Percentiles rank a stretch among this genome's conserved stretches.
phyloP scores from a whole-genome alignment of 805 yeast genomes.

The Pichia gijzeniarum region DNA sequence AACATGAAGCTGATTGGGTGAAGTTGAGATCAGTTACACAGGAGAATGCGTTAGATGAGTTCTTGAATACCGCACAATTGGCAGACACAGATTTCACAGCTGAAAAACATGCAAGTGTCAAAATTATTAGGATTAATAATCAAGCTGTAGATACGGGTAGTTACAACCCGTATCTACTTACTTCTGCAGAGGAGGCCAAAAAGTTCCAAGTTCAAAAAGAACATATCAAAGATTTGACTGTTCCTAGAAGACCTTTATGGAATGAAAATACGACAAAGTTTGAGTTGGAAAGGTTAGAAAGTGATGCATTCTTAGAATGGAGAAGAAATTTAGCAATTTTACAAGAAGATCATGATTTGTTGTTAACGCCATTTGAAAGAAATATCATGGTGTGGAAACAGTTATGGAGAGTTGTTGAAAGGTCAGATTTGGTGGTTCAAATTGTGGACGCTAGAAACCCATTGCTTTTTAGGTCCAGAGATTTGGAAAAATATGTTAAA shows the following conservation, averaged over 20 bases:
- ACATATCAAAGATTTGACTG: slow-evolving; percentile 63
- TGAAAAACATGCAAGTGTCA: slow-evolving; percentile 74
- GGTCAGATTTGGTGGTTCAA: slow-evolving; percentile 90
- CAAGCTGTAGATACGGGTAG: slow-evolving; percentile 60
- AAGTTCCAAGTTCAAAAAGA: slow-evolving; percentile 57
- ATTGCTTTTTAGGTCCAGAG: slow-evolving; percentile 78
- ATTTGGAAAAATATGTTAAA: slow-evolving; percentile 71
- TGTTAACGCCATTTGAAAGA: slow-evolving; percentile 94
- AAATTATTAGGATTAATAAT: slow-evolving; percentile 68
- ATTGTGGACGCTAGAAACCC: slow-evolving; percentile 98
- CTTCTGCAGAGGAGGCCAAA: slow-evolving; percentile 58
- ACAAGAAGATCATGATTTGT: slow-evolving; percentile 77
- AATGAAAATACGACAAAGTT: slow-evolving; percentile 57
- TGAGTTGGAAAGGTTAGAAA: slow-evolving; percentile 81
- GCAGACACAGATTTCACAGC: slow-evolving; percentile 97
- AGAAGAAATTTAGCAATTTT: slow-evolving; percentile 80
- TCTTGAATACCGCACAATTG: slow-evolving; percentile 87
- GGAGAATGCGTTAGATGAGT: slow-evolving; percentile 89
- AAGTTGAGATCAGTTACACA: slow-evolving; percentile 91
- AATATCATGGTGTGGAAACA: slow-evolving; percentile 98
- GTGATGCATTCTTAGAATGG: slow-evolving; percentile 90
- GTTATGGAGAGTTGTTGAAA: slow-evolving; percentile 94
- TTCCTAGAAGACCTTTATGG: slow-evolving; percentile 95
- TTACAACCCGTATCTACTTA: slow-evolving; percentile 52
- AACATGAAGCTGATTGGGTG: slow-evolving; percentile 83